Percentiles rank a stretch among this genome's conserved stretches.
phyloP scores from a whole-genome alignment of 164 flowering plant genomes.

The Stephania japonica region DNA sequence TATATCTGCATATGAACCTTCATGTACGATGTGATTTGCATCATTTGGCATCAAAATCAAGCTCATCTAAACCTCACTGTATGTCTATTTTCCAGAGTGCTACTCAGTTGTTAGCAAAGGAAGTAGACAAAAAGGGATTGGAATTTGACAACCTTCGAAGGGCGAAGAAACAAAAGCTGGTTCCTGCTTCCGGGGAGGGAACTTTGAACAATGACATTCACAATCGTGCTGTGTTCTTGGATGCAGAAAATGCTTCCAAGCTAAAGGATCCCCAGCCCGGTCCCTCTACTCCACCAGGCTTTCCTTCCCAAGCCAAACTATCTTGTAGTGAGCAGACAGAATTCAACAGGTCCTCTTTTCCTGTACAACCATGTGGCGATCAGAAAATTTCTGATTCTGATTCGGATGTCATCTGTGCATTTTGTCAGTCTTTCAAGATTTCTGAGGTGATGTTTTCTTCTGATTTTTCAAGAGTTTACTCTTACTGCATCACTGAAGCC shows the following conservation, averaged over 20 bases:
- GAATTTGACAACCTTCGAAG: constrained; percentile 2
- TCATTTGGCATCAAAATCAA: neutral
- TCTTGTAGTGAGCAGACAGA: constrained; percentile 9
- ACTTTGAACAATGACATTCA: constrained; percentile 2
- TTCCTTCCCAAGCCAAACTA: no score
- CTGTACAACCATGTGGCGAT: constrained; percentile 8
- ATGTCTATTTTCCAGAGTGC: constrained; percentile 25
- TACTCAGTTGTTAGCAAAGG: constrained; percentile 13
- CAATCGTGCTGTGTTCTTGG: constrained; percentile 2
- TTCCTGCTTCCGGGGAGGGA: constrained; percentile 4
- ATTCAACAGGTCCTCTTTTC: constrained; percentile 7
- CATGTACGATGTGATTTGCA: neutral
- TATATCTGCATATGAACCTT: neutral
- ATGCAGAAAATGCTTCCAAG: constrained; percentile 9
- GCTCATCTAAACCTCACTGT: neutral
- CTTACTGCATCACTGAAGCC: neutral
- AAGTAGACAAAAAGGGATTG: constrained; percentile 5
- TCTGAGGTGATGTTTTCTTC: constrained; percentile 35
- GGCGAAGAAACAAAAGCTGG: constrained; percentile 19
- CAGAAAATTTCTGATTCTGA: constrained; percentile 9
- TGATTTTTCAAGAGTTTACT: neutral
- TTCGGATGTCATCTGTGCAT: constrained; percentile 36
- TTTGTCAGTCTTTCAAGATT: constrained; percentile 51
- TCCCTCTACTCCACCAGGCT: no score
- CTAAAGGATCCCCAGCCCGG: neutral